A percentile compares a stretch with the other conserved stretches of the same genome.
Evolutionary conservation across 202 grass and related monocot species (phyloP).

Genomic region (Bolboschoenoplectus hybrid): DNA sequence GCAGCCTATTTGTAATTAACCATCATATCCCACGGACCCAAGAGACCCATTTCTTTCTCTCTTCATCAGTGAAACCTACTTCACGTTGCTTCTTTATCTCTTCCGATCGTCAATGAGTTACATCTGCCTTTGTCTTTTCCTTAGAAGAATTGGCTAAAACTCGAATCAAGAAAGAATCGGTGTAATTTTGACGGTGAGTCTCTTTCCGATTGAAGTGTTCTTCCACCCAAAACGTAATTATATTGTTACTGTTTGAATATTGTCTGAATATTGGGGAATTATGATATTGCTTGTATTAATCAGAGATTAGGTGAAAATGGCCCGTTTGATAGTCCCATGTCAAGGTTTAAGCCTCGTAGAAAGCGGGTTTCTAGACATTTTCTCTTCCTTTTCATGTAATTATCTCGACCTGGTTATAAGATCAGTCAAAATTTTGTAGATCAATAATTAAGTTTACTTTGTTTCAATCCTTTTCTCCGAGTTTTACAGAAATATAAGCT

Average conservation of each 20-base stretch:
- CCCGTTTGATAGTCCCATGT: constrained; percentile 78
- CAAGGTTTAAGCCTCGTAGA: constrained; percentile 76
- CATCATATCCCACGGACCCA: too few relatives aligned
- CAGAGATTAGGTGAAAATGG: constrained; percentile 55
- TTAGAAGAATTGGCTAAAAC: not conserved
- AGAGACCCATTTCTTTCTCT: too few relatives aligned
- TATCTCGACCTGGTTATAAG: constrained; percentile 42
- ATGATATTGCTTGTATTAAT: constrained; percentile 34
- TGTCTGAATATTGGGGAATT: constrained; percentile 35
- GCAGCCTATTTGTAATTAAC: too few relatives aligned
- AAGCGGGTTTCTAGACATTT: constrained; percentile 64
- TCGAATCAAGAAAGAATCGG: constrained; percentile 5
- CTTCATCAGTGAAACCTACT: too few relatives aligned
- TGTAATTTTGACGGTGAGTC: not conserved
- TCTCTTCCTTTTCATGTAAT: constrained; percentile 93
- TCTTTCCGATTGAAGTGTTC: not conserved
- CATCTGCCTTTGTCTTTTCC: not conserved
- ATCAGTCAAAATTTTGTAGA: constrained; percentile 26
- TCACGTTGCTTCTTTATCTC: too few relatives aligned
- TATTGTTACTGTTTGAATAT: not conserved
- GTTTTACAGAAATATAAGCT: not conserved
- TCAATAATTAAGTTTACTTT: not conserved
- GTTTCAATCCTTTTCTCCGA: not conserved
- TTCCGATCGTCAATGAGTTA: not conserved
- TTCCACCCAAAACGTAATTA: not conserved